Conservation (phyloP, 441 rosid species). For the Populus trichocarpa region DNA sequence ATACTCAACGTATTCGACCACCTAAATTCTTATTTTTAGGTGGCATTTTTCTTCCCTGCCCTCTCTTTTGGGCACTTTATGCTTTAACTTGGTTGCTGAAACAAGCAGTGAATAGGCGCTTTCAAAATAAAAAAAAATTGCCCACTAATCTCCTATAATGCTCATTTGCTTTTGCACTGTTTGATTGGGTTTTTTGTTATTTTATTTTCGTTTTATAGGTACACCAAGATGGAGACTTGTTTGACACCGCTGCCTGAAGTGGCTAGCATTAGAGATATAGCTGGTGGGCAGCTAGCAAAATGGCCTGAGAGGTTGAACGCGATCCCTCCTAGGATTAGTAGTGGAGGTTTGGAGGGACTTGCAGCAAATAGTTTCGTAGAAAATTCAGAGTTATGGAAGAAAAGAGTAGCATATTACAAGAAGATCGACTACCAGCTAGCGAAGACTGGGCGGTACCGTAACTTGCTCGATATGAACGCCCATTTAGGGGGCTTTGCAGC, state of each 20-base stretch:
- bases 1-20: conserved; percentile 16
- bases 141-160: not conserved
- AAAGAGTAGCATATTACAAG: conserved; percentile 65
- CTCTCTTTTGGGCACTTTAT: not conserved
- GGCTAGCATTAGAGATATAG: conserved; percentile 32
- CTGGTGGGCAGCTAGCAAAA: conserved; percentile 52
- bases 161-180: not conserved
- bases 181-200: not conserved
- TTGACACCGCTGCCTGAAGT: conserved; percentile 51
- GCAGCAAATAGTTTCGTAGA: conserved; percentile 42
- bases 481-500: conserved; percentile 86
- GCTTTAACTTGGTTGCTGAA: not conserved
- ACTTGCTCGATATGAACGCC: conserved; percentile 79
- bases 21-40: not conserved
- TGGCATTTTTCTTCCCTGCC: not conserved
- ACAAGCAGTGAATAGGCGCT: not conserved
- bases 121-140: not conserved
- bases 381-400: conserved; percentile 59
- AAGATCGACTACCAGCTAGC: conserved; percentile 53
- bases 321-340: conserved; percentile 59
- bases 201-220: conserved; percentile 32
- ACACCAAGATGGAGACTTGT: conserved; percentile 55
- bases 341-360: conserved; percentile 48
- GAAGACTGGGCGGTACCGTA: conserved; percentile 55
- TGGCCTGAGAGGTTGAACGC: conserved; percentile 72